Evolutionary conservation across 2,329 filamentous ascomycete species (phyloP), one percentile per base, ranked within the genome.

Genomic region (Pseudogymnoascus sp.): DNA sequence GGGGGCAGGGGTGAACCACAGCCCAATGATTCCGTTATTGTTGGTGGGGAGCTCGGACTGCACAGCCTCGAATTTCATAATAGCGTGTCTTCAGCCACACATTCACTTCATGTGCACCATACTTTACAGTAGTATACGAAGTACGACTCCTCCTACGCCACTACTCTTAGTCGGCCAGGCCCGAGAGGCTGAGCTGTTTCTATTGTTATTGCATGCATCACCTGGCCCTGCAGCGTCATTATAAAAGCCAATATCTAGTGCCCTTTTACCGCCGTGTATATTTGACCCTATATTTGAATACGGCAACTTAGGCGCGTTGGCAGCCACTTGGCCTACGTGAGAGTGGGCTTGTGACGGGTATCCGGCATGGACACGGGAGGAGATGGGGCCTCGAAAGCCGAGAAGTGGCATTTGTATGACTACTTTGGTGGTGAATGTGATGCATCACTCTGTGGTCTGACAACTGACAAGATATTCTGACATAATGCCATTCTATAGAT

Each of bases 21-120:
- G 60, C 42, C 60, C 60, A 62, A 62, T 62, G 60, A 54, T 62
- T 31, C 39, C 2, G 23, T 31, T 34, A 14, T 26, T 45, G 37
- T 18, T 51, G 60, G 51, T 57, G 51, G 51, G 26, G 29, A 57
- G 51, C 29, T 57, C 51, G 51, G 51, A 57, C 51, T 21, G 51
- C 51, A 57, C 51, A 57, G 51, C 51, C 51, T 57, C 51, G 51
- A 57, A 36, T 57, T 57, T 5, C 51, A 31, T 11, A 5, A 57
- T 57, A 57, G 29, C 51, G 51, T 57, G 26, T 36, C 51, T 57
- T 36, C 51, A 57, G 51, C 51, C 51, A 57, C 51, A 57, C 51
- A 34, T 57, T 57, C n/a, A 36, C 51, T 57, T 36, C 51, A 5
- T 57, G 51, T 57, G 29, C 29, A 57, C 51, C 29, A 31, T 14